These are phyloP conservation scores for Podila verticillata DNA, from an alignment of 192 early-diverging fungal genomes.

Conservation along the genomic window DNA sequence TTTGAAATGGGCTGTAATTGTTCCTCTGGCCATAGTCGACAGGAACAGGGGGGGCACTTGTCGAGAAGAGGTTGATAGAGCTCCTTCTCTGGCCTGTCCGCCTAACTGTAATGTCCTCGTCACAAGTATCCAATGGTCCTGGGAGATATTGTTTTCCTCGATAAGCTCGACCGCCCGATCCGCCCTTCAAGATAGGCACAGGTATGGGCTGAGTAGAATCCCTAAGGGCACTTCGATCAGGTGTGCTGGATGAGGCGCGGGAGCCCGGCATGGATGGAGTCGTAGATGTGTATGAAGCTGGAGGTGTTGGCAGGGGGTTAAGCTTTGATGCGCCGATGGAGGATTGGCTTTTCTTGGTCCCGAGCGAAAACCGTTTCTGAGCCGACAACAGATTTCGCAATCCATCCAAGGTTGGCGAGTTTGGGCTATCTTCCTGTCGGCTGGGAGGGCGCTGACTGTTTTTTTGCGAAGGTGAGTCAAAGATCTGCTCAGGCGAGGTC, in stretches of 20 bases:
- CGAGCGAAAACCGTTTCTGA: constrained; percentile 28
- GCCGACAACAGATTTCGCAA: constrained; percentile 29
- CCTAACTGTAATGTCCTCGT: background rate
- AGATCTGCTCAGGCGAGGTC: constrained; percentile 16
- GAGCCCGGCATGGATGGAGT: background rate
- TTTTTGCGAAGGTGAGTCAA: background rate
- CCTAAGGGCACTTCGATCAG: constrained; percentile 13
- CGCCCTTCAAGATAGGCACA: constrained; percentile 19
- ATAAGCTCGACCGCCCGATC: constrained; percentile 20
- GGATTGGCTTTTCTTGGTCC: constrained; percentile 19
- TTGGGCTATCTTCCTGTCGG: constrained; percentile 31
- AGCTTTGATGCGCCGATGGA: background rate
- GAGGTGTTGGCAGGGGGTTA: constrained; percentile 33
- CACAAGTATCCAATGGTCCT: constrained; percentile 28
- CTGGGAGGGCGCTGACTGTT: constrained; percentile 17
- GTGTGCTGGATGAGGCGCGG: constrained; percentile 12
- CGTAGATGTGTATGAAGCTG: constrained; percentile 23
- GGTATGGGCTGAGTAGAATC: constrained; percentile 7
- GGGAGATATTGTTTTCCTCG: constrained; percentile 17
- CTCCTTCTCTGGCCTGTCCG: constrained; percentile 21
- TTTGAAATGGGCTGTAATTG: background rate
- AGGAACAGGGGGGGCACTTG: constrained; percentile 32
- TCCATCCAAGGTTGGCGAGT: constrained; percentile 22
- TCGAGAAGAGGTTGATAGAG: constrained; percentile 28
- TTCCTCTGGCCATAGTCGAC: constrained; percentile 10